Percentiles rank a stretch among this genome's conserved stretches.
These are phyloP conservation scores for Kurtzmaniella fragi DNA, from an alignment of 805 yeast genomes.

Conservation along the genomic window DNA sequence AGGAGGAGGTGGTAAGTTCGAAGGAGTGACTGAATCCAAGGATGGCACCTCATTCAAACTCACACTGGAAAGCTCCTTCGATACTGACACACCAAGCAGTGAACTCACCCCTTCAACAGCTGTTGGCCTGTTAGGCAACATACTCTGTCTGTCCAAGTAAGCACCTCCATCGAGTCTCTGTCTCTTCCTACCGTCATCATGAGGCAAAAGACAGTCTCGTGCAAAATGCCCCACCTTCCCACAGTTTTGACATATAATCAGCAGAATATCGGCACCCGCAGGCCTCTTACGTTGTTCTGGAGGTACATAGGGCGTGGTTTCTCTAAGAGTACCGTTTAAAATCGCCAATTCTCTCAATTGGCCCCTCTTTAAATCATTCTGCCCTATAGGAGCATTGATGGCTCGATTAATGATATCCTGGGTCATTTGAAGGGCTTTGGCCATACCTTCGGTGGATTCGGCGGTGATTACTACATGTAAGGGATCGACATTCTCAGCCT, in stretches of 20 bases:
- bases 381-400: constrained; percentile 85
- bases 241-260: constrained; percentile 69
- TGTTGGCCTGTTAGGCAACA: background rate
- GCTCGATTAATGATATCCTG: constrained; percentile 78
- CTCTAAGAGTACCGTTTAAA: constrained; percentile 89
- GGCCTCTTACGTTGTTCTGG: constrained; percentile 14
- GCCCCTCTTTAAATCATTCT: constrained; percentile 83
- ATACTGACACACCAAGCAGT: too few relatives aligned
- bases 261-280: constrained; percentile 36
- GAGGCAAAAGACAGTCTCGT: constrained; percentile 65
- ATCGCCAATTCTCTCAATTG: constrained; percentile 91
- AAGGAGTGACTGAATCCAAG: constrained; percentile 18
- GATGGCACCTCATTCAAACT: constrained; percentile 4
- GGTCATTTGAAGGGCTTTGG: constrained; percentile 68
- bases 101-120: too few relatives aligned
- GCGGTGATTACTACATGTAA: constrained; percentile 85
- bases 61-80: too few relatives aligned
- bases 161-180: constrained; percentile 35
- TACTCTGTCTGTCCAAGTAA: constrained; percentile 1
- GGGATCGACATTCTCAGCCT: constrained; percentile 47
- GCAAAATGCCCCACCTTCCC: constrained; percentile 84
- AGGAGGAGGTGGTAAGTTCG: constrained; percentile 4
- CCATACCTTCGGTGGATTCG: constrained; percentile 72
- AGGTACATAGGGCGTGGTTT: constrained; percentile 55
- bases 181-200: constrained; percentile 41